Conservation (phyloP, 345 rosid species). For the Eucalyptus cloeziana region DNA sequence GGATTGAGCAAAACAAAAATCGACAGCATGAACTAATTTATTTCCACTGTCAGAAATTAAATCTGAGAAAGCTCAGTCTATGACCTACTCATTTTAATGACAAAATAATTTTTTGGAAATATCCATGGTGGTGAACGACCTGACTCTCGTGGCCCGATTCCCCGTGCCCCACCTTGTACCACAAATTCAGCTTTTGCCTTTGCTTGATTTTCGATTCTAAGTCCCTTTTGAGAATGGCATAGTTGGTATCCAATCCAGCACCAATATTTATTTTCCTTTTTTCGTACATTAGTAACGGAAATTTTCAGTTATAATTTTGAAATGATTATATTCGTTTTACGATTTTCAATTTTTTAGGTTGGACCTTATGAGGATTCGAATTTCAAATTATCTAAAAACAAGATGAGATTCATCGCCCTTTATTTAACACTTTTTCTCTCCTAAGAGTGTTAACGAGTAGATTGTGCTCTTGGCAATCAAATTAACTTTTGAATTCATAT, state of each 20-base stretch:
- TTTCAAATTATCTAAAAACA: not conserved
- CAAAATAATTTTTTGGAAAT: not conserved
- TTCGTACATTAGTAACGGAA: not conserved
- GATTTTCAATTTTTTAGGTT: not conserved
- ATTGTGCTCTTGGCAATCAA: not conserved
- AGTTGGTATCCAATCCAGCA: not conserved
- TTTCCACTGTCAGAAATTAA: not conserved
- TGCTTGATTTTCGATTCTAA: not conserved
- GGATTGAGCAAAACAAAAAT: not conserved
- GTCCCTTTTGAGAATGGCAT: not conserved
- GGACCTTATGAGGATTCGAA: not conserved
- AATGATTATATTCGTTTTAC: not conserved
- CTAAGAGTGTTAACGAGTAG: rapidly evolving
- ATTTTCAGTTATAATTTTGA: not conserved
- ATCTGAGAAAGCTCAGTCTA: not conserved
- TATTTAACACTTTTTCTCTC: not conserved
- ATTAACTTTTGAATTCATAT: not conserved
- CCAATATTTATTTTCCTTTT: not conserved
- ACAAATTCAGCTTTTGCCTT: not conserved
- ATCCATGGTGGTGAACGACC: not conserved
- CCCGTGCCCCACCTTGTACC: not conserved
- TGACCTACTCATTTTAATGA: not conserved
- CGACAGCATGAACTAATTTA: not conserved
- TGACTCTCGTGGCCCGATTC: not conserved
- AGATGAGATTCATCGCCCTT: not conserved